Evolutionary conservation across 148 eudicot species (phyloP), one percentile per base, ranked within the genome.

Genomic region (Arbutus unedo): DNA sequence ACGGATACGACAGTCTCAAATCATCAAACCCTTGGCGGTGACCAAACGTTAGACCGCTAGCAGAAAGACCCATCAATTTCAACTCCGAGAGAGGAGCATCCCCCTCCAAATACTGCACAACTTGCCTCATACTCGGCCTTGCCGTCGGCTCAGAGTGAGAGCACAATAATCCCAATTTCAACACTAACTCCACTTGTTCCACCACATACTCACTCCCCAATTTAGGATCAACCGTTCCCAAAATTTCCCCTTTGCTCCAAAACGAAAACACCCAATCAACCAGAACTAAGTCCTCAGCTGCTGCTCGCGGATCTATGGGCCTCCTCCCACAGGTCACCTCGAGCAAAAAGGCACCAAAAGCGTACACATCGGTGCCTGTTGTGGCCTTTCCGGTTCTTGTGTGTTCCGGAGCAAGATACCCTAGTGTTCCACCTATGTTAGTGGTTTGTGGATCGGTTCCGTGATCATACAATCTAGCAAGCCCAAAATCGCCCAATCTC

Each of bases 121-220:
- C 82, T 78, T 88, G 86, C 43, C 87, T 74, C 91, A 87, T 87
- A 16, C 18, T 85, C 3, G 92, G 92, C 85, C 91, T 83, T 3
- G 21, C 76, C 23, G 19, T 64, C 4, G 92, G 82, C 56, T 82
- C 83, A 0, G 72, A 60, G 57, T 85, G 78, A 0, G 82, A 73
- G 64, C 92, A 90, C 2, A 90, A 41, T 84, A 90, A 74, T 9
- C 90, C 92, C 9, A 89, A 56, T 76, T 87, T 90, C 86, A 90
- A 71, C 0, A 74, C 87, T 72, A 90, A 74, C 71, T 81, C 83
- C 54, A 74, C 83, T 81, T 81, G 56, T 23, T 57, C 79, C 13
- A 7, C 45, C 16, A 73, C 83, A 81, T 55, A 81, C 0, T 81
- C 60, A 9, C 23, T 13, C 57, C 45, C 55, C 83, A 81, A 57